Conservation (phyloP, 106 monocot genomes). For the Dioscorea zingiberensis region DNA sequence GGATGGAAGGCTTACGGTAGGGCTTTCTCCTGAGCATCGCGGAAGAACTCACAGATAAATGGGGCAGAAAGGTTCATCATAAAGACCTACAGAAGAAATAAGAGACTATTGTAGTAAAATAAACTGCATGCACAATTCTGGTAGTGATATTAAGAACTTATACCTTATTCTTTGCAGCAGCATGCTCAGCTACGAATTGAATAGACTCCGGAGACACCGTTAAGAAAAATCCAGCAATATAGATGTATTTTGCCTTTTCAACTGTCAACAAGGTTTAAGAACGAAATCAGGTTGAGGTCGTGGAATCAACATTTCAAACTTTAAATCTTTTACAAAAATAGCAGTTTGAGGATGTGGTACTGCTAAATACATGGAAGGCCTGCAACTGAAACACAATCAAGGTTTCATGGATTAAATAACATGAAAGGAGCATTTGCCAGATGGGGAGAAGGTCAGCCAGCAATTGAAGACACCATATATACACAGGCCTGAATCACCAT, state of each 20-base stretch:
- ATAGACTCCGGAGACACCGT: constrained; percentile 94
- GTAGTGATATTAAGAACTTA: neutral
- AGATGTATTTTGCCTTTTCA: constrained; percentile 92
- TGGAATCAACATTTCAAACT: too few species aligned
- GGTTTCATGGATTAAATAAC: neutral
- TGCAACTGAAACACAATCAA: neutral
- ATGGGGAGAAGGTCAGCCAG: too few species aligned
- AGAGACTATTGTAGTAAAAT: neutral
- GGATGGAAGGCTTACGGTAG: constrained; percentile 49
- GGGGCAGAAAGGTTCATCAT: constrained; percentile 90
- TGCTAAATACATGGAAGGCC: too few species aligned
- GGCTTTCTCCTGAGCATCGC: constrained; percentile 73
- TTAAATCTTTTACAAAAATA: too few species aligned
- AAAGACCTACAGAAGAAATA: constrained; percentile 44
- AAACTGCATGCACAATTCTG: neutral
- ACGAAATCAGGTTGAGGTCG: neutral
- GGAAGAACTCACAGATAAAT: constrained; percentile 94
- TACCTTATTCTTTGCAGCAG: constrained; percentile 86
- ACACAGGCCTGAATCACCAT: too few species aligned
- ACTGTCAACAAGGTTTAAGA: constrained; percentile 39
- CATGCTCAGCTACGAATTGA: constrained; percentile 90
- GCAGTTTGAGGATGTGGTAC: too few species aligned
- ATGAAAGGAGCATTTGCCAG: neutral
- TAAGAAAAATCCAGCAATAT: constrained; percentile 98
- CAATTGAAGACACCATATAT: too few species aligned